These are phyloP conservation scores for Chrysopogon serrulatus DNA, from an alignment of 176 grass and related monocot genomes.

Conservation along the genomic window DNA sequence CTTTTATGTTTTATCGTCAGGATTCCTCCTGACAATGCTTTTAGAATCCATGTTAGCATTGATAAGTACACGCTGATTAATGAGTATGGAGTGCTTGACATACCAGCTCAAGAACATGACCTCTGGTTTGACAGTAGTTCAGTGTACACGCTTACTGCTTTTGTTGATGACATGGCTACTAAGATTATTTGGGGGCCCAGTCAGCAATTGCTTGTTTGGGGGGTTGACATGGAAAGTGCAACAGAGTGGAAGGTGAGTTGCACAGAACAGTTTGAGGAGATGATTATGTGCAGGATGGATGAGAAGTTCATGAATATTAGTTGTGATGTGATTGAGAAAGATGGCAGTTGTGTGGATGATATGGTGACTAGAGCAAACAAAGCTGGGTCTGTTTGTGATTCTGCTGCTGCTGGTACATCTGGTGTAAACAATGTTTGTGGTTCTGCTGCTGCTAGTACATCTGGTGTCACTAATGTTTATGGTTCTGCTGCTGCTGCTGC, in stretches of 20 bases:
- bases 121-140: not conserved
- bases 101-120: not conserved
- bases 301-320: too few species aligned
- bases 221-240: not conserved
- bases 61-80: not conserved
- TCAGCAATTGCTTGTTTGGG: not conserved
- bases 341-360: too few species aligned
- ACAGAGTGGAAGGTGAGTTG: not conserved
- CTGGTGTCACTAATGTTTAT: too few species aligned
- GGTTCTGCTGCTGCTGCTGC: too few species aligned
- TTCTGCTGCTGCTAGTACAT: too few species aligned
- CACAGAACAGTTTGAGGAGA: too few species aligned
- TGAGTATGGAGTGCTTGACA: not conserved
- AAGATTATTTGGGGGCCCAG: not conserved
- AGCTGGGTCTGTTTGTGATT: too few species aligned
- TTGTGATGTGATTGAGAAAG: too few species aligned
- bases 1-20: not conserved
- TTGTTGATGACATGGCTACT: not conserved
- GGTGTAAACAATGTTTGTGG: too few species aligned
- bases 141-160: not conserved
- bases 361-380: too few species aligned
- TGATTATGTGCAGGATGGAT: too few species aligned
- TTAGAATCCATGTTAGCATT: not conserved
- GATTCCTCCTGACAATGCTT: not conserved
- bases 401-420: too few species aligned